A percentile compares a stretch with the other conserved stretches of the same genome.
phyloP scores from a whole-genome alignment of 306 rosid genomes.

The Lupinus albus region DNA sequence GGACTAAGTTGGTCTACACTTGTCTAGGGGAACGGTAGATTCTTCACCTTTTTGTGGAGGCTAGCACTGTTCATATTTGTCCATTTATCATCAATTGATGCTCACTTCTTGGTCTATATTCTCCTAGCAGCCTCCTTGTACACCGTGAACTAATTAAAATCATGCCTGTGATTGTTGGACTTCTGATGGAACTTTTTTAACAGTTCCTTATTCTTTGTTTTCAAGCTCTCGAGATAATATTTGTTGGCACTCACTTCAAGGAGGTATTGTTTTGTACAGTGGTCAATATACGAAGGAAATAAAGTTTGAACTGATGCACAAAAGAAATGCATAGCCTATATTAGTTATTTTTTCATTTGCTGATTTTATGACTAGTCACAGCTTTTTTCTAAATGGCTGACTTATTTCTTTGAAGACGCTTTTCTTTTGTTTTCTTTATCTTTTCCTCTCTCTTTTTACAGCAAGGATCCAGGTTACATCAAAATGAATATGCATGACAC shows the following conservation, averaged over 20 bases:
- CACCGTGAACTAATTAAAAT: constrained; percentile 2
- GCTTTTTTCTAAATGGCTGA: constrained; percentile 3
- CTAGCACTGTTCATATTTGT: not conserved
- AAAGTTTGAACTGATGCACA: not conserved
- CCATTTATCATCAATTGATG: not conserved
- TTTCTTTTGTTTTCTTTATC: constrained; percentile 29
- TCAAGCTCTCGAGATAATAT: constrained; percentile 29
- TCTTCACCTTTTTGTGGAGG: not conserved
- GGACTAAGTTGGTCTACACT: not conserved
- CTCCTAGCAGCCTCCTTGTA: constrained; percentile 15
- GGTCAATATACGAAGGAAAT: constrained; percentile 19
- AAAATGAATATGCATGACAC: constrained; percentile 63
- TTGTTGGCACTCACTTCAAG: constrained; percentile 3
- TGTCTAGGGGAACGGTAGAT: not conserved
- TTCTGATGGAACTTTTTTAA: constrained; percentile 25
- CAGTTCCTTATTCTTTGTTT: constrained; percentile 20
- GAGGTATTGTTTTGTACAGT: constrained; percentile 12
- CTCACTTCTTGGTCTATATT: constrained; percentile 31
- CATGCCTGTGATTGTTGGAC: constrained; percentile 7
- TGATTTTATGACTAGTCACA: constrained; percentile 25
- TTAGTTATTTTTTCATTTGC: constrained; percentile 4
- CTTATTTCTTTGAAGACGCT: not conserved
- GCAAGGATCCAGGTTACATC: constrained; percentile 98
- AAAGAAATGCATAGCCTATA: constrained; percentile 3
- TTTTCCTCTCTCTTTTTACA: constrained; percentile 38